Evolutionary conservation across 2,329 filamentous ascomycete genomes (phyloP).

Genomic region (Ceratocystis papillata): DNA sequence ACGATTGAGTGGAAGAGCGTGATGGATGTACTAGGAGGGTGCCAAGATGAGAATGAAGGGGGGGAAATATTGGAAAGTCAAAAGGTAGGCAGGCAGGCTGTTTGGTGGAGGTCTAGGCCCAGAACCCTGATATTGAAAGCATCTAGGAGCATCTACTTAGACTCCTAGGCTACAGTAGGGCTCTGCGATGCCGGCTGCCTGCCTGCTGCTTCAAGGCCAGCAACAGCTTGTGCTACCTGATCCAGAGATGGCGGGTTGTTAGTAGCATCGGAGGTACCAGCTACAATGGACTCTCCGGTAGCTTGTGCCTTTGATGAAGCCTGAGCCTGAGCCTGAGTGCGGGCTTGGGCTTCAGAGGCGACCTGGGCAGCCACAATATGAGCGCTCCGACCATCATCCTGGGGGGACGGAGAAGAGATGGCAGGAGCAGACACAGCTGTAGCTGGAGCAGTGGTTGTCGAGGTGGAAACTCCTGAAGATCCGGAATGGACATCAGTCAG

Average conservation of each 20-base stretch:
- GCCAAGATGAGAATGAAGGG: too few species aligned
- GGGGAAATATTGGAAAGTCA: neutral
- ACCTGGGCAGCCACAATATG: conserved; percentile 8
- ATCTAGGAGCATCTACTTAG: neutral
- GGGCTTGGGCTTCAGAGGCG: conserved; percentile 6
- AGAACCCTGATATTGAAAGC: neutral
- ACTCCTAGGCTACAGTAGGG: neutral
- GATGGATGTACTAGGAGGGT: neutral
- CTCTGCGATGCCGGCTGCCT: conserved; percentile 28
- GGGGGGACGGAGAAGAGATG: neutral
- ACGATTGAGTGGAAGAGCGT: neutral
- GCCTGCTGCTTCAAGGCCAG: conserved; percentile 34
- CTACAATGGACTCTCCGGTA: conserved; percentile 28
- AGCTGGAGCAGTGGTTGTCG: neutral
- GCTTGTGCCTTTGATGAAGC: conserved; percentile 39
- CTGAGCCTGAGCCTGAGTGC: conserved; percentile 27
- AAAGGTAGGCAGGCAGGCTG: neutral
- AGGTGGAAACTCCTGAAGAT: conserved; percentile 1
- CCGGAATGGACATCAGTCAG: conserved; percentile 5
- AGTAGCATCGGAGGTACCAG: conserved; percentile 25
- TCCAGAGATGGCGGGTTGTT: conserved; percentile 36
- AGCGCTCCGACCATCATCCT: neutral
- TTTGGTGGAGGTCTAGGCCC: neutral
- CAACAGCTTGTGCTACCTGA: conserved; percentile 42
- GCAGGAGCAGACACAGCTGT: neutral